Evolutionary conservation across 2,329 filamentous ascomycete species (phyloP), one percentile per base, ranked within the genome.

Genomic region (Lachnellula suecica): DNA sequence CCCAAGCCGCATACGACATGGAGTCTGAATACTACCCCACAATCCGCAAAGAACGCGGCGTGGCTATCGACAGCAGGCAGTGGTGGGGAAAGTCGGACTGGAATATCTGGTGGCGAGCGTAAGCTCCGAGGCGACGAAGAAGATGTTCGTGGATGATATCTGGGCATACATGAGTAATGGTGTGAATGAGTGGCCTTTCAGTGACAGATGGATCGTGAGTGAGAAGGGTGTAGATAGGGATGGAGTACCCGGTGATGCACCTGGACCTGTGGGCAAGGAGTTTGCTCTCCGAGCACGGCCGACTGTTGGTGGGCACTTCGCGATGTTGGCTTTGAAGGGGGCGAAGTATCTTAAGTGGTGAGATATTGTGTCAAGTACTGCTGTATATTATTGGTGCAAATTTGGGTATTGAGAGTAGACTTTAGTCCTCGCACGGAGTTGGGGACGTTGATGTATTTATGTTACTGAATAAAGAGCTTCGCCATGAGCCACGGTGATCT

Each of bases 81-180:
- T 70, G 93, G 3, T 94, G 94, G 70, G 87, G 89, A 29, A 96
- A 96, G 72, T 91, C 87, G 25, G 91, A 96, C 71, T 96, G 91
- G 91, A 87, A 94, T 63, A 91, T 95, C 68, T 92, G 0, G 90
- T 91, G 43, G 88, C 90, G 2, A 87, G 95, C 4, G 82, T 89
- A 4, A 84, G 83, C 60, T 80, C 81, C 66, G 72, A 78, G 52
- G 87, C 88, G 1, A 79, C 90, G 49, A 77, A 79, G 2, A 82
- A 88, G 66, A 91, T 95, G 46, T 72, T 94, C 31, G 79, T n/a
- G n/a, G n/a, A n/a, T n/a, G n/a, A n/a, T n/a, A n/a, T n/a, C n/a
- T n/a, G n/a, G n/a, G n/a, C n/a, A n/a, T n/a, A n/a, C n/a, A n/a
- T n/a, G n/a, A n/a, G n/a, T n/a, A n/a, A n/a, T n/a, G n/a, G n/a